phyloP scores from a whole-genome alignment of 257 asterid genomes.

The Striga asiatica region DNA sequence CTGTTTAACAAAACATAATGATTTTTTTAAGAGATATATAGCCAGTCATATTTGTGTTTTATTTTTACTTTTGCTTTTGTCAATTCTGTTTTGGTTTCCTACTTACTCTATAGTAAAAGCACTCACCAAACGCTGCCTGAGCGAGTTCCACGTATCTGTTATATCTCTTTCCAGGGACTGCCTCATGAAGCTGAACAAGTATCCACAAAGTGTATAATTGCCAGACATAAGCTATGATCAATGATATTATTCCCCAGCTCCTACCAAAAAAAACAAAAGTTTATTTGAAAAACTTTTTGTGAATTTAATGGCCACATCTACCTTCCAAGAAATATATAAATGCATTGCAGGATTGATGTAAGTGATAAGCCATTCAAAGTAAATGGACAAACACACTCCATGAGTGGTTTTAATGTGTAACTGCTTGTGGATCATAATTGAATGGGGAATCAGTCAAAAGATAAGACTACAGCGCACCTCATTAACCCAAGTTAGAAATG shows the following conservation, averaged over 20 bases:
- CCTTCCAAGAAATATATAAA: background rate
- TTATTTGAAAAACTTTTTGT: background rate
- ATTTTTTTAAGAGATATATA: no score
- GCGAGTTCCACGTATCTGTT: slow-evolving; percentile 97
- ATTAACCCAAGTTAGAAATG: no score
- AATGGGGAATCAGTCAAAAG: no score
- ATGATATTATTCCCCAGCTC: slow-evolving; percentile 94
- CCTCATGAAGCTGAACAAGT: slow-evolving; percentile 98
- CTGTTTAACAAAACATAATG: no score
- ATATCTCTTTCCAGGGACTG: slow-evolving; percentile 96
- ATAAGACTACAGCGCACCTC: no score
- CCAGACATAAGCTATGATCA: slow-evolving; percentile 82
- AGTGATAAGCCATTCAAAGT: background rate
- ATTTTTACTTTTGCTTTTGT: no score
- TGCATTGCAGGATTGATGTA: background rate
- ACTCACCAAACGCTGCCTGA: slow-evolving; percentile 93
- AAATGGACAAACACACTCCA: background rate
- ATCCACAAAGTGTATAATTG: slow-evolving; percentile 92
- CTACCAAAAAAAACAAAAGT: slow-evolving; percentile 22
- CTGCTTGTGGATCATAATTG: no score
- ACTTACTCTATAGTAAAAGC: background rate
- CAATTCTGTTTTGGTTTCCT: no score
- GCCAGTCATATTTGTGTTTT: background rate
- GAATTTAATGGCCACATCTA: background rate
- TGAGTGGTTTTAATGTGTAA: no score